A percentile compares a stretch with the other conserved stretches of the same genome.
These are phyloP conservation scores for Cystobasidiaceae sp. DNA, from an alignment of 1,284 basidiomycete genomes.

Conservation along the genomic window DNA sequence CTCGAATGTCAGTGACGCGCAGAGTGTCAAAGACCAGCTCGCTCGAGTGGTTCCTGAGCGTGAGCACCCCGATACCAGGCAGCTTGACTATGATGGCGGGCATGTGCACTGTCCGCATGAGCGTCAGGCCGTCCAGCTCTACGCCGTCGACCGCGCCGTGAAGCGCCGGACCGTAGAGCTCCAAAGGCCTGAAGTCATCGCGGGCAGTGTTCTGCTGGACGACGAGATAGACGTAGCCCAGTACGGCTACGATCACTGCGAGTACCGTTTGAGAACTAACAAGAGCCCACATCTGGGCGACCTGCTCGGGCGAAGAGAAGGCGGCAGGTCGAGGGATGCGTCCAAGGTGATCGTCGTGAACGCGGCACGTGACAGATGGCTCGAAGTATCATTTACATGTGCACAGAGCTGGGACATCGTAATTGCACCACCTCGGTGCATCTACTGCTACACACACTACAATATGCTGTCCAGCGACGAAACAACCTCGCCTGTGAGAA, in stretches of 20 bases:
- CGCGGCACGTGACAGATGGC: too few species aligned
- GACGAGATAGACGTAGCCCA: slow-evolving; percentile 24
- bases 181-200: slow-evolving; percentile 12
- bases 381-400: too few species aligned
- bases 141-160: slow-evolving; percentile 22
- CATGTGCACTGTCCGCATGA: slow-evolving; percentile 22
- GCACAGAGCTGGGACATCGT: too few species aligned
- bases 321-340: too few species aligned
- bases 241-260: background rate
- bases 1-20: slow-evolving; percentile 9
- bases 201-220: slow-evolving; percentile 13
- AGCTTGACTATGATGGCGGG: slow-evolving; percentile 16
- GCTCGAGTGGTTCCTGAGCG: slow-evolving; percentile 27
- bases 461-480: background rate
- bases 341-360: too few species aligned
- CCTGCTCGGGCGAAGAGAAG: too few species aligned
- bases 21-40: slow-evolving; percentile 28
- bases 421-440: too few species aligned
- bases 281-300: background rate
- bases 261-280: background rate
- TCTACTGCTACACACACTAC: background rate
- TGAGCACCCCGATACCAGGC: slow-evolving; percentile 18
- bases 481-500: background rate
- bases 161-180: slow-evolving; percentile 8
- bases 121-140: slow-evolving; percentile 28